Percentiles rank a stretch among this genome's conserved stretches.
These are phyloP conservation scores for Cordyceps cicadae DNA, from an alignment of 2,329 filamentous ascomycete species.

Conservation along the genomic window DNA sequence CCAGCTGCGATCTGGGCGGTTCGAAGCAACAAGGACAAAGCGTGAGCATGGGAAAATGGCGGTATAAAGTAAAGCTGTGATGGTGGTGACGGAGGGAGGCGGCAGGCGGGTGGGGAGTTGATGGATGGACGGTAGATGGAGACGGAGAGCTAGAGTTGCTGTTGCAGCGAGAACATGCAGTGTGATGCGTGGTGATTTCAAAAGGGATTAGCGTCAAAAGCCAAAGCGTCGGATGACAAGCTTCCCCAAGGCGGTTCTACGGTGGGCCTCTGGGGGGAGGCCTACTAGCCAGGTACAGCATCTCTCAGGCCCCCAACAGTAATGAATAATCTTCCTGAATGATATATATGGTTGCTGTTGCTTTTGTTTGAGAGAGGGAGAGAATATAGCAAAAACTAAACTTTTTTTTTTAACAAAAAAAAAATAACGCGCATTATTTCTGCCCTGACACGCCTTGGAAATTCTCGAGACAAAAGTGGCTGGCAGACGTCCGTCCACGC, in stretches of 20 bases:
- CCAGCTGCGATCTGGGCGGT: neutral
- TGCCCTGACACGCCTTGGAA: too few relatives aligned
- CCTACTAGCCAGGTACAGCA: neutral
- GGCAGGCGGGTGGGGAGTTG: neutral
- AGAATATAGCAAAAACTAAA: neutral
- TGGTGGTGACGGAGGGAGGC: neutral
- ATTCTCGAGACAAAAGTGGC: neutral
- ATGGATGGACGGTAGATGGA: too few relatives aligned
- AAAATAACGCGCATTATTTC: neutral
- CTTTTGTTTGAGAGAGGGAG: neutral
- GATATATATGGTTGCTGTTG: too few relatives aligned
- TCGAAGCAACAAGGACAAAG: neutral
- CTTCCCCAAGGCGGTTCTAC: slow-evolving; percentile 5
- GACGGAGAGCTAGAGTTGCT: neutral
- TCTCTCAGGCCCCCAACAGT: too few relatives aligned
- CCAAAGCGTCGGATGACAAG: neutral
- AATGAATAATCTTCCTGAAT: too few relatives aligned
- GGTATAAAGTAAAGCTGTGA: neutral
- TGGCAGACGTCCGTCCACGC: neutral
- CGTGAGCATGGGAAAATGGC: neutral
- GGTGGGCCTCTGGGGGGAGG: neutral
- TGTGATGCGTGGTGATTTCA: neutral
- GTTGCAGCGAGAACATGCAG: neutral
- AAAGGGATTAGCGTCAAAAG: neutral
- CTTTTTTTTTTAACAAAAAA: neutral